These are phyloP conservation scores for Pseudocercospora fijiensis DNA, from an alignment of 2,329 filamentous ascomycete genomes.

Conservation along the genomic window DNA sequence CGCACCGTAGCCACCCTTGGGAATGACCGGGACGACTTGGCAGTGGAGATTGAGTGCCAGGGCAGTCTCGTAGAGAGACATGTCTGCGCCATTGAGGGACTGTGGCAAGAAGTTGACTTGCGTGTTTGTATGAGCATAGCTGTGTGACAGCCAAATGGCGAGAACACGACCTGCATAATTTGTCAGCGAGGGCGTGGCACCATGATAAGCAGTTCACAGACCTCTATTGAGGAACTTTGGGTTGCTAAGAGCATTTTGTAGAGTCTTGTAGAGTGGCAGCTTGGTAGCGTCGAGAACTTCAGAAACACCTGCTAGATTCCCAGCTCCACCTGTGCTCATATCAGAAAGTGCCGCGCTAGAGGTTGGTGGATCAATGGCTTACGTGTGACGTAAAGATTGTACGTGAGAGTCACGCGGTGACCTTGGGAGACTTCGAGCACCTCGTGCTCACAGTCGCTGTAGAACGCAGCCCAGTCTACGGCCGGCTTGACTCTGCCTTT, in stretches of 20 bases:
- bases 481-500: background rate
- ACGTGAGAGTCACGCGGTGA: constrained; percentile 59
- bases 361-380: background rate
- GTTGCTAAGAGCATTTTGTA: constrained; percentile 32
- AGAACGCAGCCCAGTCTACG: constrained; percentile 54
- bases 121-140: constrained; percentile 29
- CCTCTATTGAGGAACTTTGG: constrained; percentile 33
- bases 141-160: constrained; percentile 27
- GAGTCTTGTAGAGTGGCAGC: constrained; percentile 40
- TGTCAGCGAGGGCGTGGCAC: background rate
- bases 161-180: constrained; percentile 22
- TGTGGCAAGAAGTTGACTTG: constrained; percentile 23
- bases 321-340: constrained; percentile 30
- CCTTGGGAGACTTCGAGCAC: constrained; percentile 52
- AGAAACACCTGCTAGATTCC: constrained; percentile 31
- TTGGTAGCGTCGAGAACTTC: constrained; percentile 36
- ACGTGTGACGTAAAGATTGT: constrained; percentile 54
- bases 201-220: background rate
- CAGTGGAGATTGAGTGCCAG: constrained; percentile 14
- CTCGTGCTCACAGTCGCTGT: constrained; percentile 55
- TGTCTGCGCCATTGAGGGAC: constrained; percentile 32
- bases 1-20: background rate
- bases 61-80: constrained; percentile 28
- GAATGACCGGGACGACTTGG: constrained; percentile 6
- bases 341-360: background rate